phyloP scores from a whole-genome alignment of 225 moss, liverwort and hornwort species.

The Antitrichia curtipendula region DNA sequence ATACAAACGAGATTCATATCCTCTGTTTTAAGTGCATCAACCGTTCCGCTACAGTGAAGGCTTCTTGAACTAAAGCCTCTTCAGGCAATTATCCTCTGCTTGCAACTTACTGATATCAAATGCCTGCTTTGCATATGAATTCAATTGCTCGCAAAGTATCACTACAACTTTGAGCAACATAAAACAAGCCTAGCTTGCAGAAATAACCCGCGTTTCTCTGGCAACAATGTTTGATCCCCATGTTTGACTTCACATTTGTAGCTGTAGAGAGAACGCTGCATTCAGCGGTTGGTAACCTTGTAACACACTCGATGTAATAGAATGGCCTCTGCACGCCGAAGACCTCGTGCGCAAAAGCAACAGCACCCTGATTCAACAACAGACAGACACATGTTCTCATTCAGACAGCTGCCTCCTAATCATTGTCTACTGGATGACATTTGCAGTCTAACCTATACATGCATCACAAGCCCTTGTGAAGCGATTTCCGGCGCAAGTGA shows the following conservation, averaged over 20 bases:
- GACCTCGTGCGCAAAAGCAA: neutral
- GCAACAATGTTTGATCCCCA: neutral
- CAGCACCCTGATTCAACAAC: neutral
- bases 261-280: neutral
- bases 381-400: neutral
- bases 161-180: neutral
- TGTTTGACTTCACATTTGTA: neutral
- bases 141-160: neutral
- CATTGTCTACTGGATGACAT: neutral
- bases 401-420: neutral
- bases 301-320: neutral
- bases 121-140: neutral
- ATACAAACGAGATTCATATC: neutral
- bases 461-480: neutral
- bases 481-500: neutral
- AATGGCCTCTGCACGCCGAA: neutral
- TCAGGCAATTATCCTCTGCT: neutral
- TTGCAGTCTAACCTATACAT: neutral
- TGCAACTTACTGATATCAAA: neutral
- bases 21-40: neutral
- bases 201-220: neutral
- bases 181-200: neutral
- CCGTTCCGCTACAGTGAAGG: neutral
- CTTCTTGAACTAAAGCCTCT: neutral
- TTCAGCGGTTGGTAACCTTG: neutral